phyloP scores from a whole-genome alignment of 1,284 basidiomycete genomes.

The Heliocybe sulcata region DNA sequence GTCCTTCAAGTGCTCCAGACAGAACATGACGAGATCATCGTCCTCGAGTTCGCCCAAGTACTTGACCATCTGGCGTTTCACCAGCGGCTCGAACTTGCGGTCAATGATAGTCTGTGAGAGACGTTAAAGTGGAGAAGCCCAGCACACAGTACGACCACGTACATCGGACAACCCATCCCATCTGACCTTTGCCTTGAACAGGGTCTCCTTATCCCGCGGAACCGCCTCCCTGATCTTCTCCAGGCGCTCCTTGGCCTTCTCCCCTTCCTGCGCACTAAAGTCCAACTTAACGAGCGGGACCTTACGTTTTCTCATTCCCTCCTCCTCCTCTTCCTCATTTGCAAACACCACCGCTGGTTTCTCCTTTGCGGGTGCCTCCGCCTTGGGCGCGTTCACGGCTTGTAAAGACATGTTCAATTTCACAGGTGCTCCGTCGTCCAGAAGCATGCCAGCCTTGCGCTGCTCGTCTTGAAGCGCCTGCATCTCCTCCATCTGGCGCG shows the following conservation, averaged over 20 bases:
- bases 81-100: constrained; percentile 73
- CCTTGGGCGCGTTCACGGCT: constrained; percentile 34
- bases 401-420: constrained; percentile 71
- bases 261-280: constrained; percentile 71
- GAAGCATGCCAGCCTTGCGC: constrained; percentile 79
- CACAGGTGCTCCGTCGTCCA: constrained; percentile 86
- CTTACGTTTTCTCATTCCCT: constrained; percentile 70
- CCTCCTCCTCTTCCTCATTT: constrained; percentile 79
- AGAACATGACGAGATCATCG: constrained; percentile 86
- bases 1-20: constrained; percentile 81
- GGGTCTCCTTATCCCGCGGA: constrained; percentile 61
- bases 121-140: too few relatives aligned
- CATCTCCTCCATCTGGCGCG: constrained; percentile 87
- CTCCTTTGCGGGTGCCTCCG: constrained; percentile 37
- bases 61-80: constrained; percentile 73
- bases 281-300: constrained; percentile 81
- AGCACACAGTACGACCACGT: too few relatives aligned
- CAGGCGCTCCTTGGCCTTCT: constrained; percentile 71
- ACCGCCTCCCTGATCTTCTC: constrained; percentile 68
- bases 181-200: constrained; percentile 76
- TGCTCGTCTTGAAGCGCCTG: constrained; percentile 82
- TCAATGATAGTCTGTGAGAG: constrained; percentile 62
- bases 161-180: constrained; percentile 86
- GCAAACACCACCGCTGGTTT: constrained; percentile 59
- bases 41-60: constrained; percentile 85